These are phyloP conservation scores for Bertia moriformis DNA, from an alignment of 2,329 filamentous ascomycete species.

Conservation along the genomic window DNA sequence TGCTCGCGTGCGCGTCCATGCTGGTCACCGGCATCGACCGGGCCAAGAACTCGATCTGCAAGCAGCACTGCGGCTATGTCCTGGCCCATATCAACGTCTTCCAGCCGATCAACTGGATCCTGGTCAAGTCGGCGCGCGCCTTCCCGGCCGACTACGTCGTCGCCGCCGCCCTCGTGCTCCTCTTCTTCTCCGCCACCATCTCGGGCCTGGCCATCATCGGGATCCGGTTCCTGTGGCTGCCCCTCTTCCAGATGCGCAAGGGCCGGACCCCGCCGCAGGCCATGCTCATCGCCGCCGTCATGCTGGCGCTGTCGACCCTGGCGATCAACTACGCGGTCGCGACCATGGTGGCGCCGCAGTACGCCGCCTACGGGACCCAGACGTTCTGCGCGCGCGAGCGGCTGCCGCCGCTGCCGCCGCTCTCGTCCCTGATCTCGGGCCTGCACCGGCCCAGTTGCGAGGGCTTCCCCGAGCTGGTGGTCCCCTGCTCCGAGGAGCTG, in stretches of 20 bases:
- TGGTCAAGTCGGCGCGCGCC: constrained; percentile 64
- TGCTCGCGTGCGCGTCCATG: constrained; percentile 81
- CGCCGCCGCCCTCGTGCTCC: constrained; percentile 68
- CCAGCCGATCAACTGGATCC: constrained; percentile 84
- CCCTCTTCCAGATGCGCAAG: constrained; percentile 78
- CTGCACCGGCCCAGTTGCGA: constrained; percentile 76
- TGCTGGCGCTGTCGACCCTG: constrained; percentile 77
- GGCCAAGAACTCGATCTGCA: constrained; percentile 87
- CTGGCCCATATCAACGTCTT: constrained; percentile 77
- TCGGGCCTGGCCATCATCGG: constrained; percentile 78
- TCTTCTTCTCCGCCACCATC: constrained; percentile 80
- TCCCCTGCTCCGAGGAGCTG: constrained; percentile 66
- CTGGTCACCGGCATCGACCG: constrained; percentile 93
- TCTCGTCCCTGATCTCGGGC: no score
- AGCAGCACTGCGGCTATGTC: constrained; percentile 79
- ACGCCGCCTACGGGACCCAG: constrained; percentile 85
- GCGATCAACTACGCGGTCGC: constrained; percentile 86
- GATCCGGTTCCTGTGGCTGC: constrained; percentile 92
- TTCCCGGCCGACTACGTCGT: constrained; percentile 90
- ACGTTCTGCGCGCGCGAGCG: constrained; percentile 76
- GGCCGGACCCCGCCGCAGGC: constrained; percentile 85
- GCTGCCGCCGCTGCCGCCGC: constrained; percentile 49
- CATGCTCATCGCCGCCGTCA: constrained; percentile 74
- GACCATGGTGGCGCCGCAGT: constrained; percentile 91
- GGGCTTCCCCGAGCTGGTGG: constrained; percentile 55